Conservation (phyloP, 2,329 filamentous ascomycete species). For the Talaromyces sp. region DNA sequence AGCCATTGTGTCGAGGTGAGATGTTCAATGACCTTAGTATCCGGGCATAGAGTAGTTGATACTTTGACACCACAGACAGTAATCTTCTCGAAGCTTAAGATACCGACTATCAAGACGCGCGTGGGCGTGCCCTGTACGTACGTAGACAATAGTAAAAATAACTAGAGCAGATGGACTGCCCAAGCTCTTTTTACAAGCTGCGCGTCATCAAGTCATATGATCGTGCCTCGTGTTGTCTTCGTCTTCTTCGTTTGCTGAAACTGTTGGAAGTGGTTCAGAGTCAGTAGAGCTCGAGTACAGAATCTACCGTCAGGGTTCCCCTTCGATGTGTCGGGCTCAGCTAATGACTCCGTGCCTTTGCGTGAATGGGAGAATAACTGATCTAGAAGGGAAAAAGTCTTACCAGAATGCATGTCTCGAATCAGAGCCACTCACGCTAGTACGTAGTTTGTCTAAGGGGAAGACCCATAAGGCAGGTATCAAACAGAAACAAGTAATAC, state of each 20-base stretch:
- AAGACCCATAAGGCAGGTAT: conserved; percentile 3
- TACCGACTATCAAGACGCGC: neutral
- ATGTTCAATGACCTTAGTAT: conserved; percentile 1
- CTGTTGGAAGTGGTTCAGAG: neutral
- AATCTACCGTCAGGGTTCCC: neutral
- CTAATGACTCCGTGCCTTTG: neutral
- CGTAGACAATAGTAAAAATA: neutral
- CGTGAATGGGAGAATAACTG: neutral
- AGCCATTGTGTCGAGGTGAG: conserved; percentile 22
- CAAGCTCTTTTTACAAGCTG: conserved; percentile 16
- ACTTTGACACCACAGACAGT: neutral
- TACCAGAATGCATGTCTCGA: conserved; percentile 14
- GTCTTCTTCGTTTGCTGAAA: neutral
- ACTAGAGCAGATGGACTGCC: neutral
- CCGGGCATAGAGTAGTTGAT: conserved; percentile 7
- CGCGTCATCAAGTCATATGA: conserved; percentile 15
- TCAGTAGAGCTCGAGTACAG: neutral
- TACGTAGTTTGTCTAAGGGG: neutral
- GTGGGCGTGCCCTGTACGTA: neutral
- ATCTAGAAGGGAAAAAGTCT: neutral
- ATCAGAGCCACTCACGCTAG: neutral
- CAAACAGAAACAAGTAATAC: neutral
- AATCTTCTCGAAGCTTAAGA: neutral
- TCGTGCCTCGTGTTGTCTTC: neutral
- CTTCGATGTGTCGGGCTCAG: conserved; percentile 8